Conservation (phyloP, 306 rosid genomes). For the Coriaria nepalensis region DNA sequence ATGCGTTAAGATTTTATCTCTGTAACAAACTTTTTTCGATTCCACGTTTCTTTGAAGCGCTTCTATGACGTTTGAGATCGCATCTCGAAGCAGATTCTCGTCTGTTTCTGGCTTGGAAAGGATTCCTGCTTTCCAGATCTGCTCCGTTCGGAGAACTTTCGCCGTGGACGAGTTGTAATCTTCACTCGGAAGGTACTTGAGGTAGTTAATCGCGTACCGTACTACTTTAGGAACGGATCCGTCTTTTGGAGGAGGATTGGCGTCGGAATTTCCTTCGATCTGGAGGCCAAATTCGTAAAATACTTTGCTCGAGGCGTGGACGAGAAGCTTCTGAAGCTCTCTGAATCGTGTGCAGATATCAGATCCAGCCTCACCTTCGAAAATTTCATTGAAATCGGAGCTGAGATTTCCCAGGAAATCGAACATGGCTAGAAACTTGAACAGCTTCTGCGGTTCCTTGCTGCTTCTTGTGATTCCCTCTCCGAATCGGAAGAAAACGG, state of each 20-base stretch:
- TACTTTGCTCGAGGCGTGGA: slow-evolving; percentile 66
- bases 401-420: slow-evolving; percentile 47
- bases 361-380: slow-evolving; percentile 49
- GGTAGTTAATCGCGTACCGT: slow-evolving; percentile 62
- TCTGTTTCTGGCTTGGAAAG: slow-evolving; percentile 25
- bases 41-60: slow-evolving; percentile 73
- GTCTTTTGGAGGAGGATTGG: slow-evolving; percentile 51
- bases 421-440: slow-evolving; percentile 77
- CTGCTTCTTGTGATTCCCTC: slow-evolving; percentile 70
- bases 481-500: slow-evolving; percentile 79
- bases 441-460: slow-evolving; percentile 80
- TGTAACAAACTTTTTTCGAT: slow-evolving; percentile 36
- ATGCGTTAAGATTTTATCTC: slow-evolving; percentile 39
- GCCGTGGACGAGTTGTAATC: slow-evolving; percentile 43
- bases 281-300: slow-evolving; percentile 81
- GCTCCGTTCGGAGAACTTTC: slow-evolving; percentile 58
- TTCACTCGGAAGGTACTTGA: slow-evolving; percentile 51
- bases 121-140: slow-evolving; percentile 51
- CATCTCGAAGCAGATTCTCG: slow-evolving; percentile 33
- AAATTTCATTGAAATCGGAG: slow-evolving; percentile 30
- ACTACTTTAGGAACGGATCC: slow-evolving; percentile 76
- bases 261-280: slow-evolving; percentile 67
- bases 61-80: slow-evolving; percentile 57
- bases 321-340: slow-evolving; percentile 66
- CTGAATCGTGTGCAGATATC: slow-evolving; percentile 51